phyloP scores from a whole-genome alignment of 148 eudicot species.

The Silene uniflora region DNA sequence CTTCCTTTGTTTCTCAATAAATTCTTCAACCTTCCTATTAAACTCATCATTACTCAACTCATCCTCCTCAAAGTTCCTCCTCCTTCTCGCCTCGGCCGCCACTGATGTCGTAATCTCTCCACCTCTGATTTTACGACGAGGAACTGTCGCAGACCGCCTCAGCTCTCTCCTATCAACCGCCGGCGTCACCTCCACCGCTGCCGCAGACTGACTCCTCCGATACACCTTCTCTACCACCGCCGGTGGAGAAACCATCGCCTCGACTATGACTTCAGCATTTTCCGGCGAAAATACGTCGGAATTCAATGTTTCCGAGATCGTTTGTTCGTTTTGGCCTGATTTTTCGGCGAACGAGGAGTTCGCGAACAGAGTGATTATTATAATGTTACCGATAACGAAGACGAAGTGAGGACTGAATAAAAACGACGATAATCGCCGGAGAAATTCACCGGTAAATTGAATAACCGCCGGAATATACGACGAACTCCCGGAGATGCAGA shows the following conservation, averaged over 20 bases:
- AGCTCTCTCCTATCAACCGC: constrained; percentile 26
- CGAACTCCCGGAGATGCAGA: constrained; percentile 27
- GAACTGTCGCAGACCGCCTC: constrained; percentile 47
- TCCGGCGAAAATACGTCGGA: not conserved
- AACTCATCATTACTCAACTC: constrained; percentile 65
- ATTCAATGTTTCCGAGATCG: too few species aligned
- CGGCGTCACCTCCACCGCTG: not conserved
- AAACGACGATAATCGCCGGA: constrained; percentile 22
- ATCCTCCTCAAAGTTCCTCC: constrained; percentile 35
- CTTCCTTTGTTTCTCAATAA: constrained; percentile 46
- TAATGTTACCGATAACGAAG: constrained; percentile 55
- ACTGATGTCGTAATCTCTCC: not conserved
- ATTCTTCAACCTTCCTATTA: constrained; percentile 46
- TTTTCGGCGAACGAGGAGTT: constrained; percentile 28
- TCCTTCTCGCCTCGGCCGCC: not conserved
- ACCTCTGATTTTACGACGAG: constrained; percentile 25
- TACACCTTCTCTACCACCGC: constrained; percentile 30
- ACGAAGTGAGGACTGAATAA: constrained; percentile 45
- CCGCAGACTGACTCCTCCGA: constrained; percentile 42
- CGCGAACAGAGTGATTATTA: constrained; percentile 36
- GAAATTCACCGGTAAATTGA: constrained; percentile 13
- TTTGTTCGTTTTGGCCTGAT: not conserved
- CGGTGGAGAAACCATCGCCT: not conserved
- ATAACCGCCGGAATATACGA: constrained; percentile 24
- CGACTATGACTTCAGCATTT: not conserved